Percentiles rank a stretch among this genome's conserved stretches.
These are phyloP conservation scores for Diaporthe humulicola DNA, from an alignment of 2,329 filamentous ascomycete species.

Conservation along the genomic window DNA sequence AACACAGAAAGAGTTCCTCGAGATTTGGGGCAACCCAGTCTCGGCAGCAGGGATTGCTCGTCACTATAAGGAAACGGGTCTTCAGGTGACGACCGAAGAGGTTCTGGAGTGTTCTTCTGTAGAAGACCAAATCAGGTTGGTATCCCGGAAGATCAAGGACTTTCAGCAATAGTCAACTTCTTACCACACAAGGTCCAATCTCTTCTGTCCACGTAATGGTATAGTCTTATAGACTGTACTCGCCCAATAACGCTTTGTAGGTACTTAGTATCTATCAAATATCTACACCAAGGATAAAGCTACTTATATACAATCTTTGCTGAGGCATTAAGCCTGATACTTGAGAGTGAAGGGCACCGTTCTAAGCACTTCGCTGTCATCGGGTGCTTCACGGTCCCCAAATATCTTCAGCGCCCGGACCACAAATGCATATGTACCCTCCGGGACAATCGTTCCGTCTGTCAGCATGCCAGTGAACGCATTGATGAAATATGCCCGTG, in stretches of 20 bases:
- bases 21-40: background rate
- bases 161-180: background rate
- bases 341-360: slow-evolving; percentile 3
- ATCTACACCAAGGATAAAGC: background rate
- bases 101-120: background rate
- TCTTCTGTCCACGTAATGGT: too few species aligned
- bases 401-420: slow-evolving; percentile 2
- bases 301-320: background rate
- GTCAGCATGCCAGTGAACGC: slow-evolving; percentile 27
- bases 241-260: background rate
- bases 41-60: background rate
- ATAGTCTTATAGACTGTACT: background rate
- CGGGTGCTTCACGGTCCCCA: background rate
- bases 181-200: background rate
- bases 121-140: background rate
- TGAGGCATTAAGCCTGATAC: background rate
- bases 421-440: slow-evolving; percentile 10
- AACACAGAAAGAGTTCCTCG: background rate
- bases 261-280: background rate
- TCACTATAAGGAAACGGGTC: background rate
- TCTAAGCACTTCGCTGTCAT: background rate
- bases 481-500: background rate
- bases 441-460: slow-evolving; percentile 6
- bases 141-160: background rate
- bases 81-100: background rate